phyloP scores from a whole-genome alignment of 768 basidiomycete species.

The Collybia nuda region DNA sequence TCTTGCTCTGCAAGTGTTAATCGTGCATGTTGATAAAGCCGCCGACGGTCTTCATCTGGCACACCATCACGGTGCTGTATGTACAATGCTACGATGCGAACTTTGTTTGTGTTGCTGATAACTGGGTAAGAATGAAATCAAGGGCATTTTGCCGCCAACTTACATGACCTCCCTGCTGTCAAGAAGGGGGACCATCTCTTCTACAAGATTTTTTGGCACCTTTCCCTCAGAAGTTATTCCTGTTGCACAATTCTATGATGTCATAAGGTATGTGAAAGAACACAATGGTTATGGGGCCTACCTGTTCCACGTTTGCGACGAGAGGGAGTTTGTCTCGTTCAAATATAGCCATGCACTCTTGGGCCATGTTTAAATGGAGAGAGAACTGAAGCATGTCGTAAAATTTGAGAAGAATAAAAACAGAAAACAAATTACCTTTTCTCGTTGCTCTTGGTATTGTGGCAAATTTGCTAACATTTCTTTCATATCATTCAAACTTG shows the following conservation, averaged over 20 bases:
- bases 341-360: constrained; percentile 94
- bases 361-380: constrained; percentile 94
- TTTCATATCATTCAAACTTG: constrained; percentile 96
- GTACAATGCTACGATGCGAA: constrained; percentile 94
- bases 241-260: constrained; percentile 83
- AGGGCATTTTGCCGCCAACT: constrained; percentile 18
- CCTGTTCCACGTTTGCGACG: constrained; percentile 92
- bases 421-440: constrained; percentile 59
- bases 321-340: constrained; percentile 83
- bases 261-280: not conserved
- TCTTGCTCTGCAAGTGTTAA: constrained; percentile 89
- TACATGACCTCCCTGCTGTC: constrained; percentile 86
- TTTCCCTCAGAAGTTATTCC: constrained; percentile 91
- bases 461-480: constrained; percentile 96
- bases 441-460: constrained; percentile 92
- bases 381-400: constrained; percentile 68
- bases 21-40: constrained; percentile 93
- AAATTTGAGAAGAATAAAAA: not conserved
- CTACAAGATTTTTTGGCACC: constrained; percentile 90
- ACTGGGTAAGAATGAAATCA: not conserved
- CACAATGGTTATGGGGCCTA: constrained; percentile 21
- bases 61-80: constrained; percentile 95
- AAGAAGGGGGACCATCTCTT: constrained; percentile 97
- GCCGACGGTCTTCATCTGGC: constrained; percentile 94
- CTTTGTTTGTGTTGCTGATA: constrained; percentile 83